Percentiles rank a stretch among this genome's conserved stretches.
These are phyloP conservation scores for Moesziomyces sp. DNA, from an alignment of 1,284 basidiomycete genomes.

Conservation along the genomic window DNA sequence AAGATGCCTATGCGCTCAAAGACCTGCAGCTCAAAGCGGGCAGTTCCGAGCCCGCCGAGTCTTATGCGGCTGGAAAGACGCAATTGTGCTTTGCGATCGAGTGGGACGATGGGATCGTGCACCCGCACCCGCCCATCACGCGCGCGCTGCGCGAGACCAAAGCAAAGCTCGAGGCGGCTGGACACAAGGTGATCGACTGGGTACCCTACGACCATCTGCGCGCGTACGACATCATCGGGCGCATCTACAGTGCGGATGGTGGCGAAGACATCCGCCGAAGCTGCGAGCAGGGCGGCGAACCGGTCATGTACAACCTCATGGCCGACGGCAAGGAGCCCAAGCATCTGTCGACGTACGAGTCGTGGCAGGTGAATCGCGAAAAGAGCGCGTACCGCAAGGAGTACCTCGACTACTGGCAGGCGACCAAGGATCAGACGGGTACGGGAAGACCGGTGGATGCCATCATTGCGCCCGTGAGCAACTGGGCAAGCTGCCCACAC, in stretches of 20 bases:
- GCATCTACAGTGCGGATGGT: constrained; percentile 47
- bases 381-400: constrained; percentile 70
- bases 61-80: background rate
- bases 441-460: constrained; percentile 74
- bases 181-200: constrained; percentile 56
- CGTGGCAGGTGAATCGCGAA: constrained; percentile 72
- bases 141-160: constrained; percentile 64
- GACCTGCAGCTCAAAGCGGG: constrained; percentile 26
- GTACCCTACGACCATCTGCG: constrained; percentile 32
- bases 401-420: constrained; percentile 74
- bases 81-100: constrained; percentile 39
- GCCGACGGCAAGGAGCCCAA: constrained; percentile 3
- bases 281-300: constrained; percentile 55
- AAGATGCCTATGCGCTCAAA: constrained; percentile 31
- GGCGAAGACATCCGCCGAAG: constrained; percentile 48
- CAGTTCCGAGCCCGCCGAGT: constrained; percentile 12
- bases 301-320: constrained; percentile 30
- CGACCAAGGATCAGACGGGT: constrained; percentile 69
- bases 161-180: constrained; percentile 49
- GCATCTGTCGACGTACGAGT: constrained; percentile 70
- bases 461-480: constrained; percentile 73
- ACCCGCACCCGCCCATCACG: constrained; percentile 67
- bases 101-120: constrained; percentile 68
- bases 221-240: constrained; percentile 61
- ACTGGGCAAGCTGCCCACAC: constrained; percentile 72